Conservation (phyloP, 768 basidiomycete species). For the Leccinellum rugosiceps region DNA sequence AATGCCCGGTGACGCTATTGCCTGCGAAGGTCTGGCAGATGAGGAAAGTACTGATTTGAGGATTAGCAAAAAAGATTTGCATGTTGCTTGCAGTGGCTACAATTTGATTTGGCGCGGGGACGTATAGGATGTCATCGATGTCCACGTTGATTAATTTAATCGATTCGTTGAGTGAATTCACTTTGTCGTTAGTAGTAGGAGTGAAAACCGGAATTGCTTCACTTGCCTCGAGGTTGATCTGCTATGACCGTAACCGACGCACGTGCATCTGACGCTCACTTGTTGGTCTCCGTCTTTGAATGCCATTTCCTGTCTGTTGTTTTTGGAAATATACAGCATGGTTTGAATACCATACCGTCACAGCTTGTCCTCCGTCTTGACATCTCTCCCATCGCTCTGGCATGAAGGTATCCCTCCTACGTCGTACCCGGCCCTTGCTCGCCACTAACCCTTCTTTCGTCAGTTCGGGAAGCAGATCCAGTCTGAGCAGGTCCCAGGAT, state of each 20-base stretch:
- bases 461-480: slow-evolving; percentile 99
- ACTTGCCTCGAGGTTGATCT: not conserved
- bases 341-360: slow-evolving; percentile 22
- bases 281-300: slow-evolving; percentile 7
- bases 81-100: not conserved
- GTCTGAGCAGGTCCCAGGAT: slow-evolving; percentile 94
- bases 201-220: not conserved
- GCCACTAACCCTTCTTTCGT: not conserved
- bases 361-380: slow-evolving; percentile 6
- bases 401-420: slow-evolving; percentile 30
- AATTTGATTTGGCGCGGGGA: slow-evolving; percentile 6
- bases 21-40: slow-evolving; percentile 77
- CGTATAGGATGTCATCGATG: slow-evolving; percentile 4
- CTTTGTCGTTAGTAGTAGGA: not conserved
- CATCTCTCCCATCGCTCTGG: slow-evolving; percentile 14
- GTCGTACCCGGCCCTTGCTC: not conserved
- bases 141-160: slow-evolving; percentile 6
- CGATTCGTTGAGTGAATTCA: not conserved
- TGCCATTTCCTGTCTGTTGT: slow-evolving; percentile 7
- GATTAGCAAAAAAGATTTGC: not conserved
- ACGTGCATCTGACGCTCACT: slow-evolving; percentile 21
- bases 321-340: slow-evolving; percentile 25
- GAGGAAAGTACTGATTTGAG: slow-evolving; percentile 78
- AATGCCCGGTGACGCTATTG: slow-evolving; percentile 85
- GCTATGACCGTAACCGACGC: slow-evolving; percentile 10